Conservation (phyloP, 306 rosid species). For the Malus domestica region DNA sequence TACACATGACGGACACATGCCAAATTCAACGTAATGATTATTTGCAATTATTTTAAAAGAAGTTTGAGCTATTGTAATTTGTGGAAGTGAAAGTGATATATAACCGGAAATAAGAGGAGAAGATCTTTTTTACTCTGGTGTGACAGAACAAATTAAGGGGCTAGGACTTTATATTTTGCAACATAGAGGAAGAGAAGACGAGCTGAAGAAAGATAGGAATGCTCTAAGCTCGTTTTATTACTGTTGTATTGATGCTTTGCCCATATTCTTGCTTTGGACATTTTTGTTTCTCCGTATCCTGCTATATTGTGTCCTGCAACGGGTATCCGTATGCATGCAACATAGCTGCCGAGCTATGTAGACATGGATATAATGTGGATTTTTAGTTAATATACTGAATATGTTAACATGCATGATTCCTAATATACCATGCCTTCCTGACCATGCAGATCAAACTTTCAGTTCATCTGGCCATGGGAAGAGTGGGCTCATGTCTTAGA, state of each 20-base stretch:
- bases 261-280: neutral
- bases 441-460: conserved; percentile 80
- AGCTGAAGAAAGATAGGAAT: neutral
- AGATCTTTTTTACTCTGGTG: too few species aligned
- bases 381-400: neutral
- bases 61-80: neutral
- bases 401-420: neutral
- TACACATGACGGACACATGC: neutral
- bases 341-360: neutral
- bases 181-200: neutral
- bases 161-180: neutral
- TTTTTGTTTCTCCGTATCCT: neutral
- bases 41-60: neutral
- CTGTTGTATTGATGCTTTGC: neutral
- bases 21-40: neutral
- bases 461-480: conserved; percentile 99
- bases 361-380: neutral
- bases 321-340: neutral
- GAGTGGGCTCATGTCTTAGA: conserved; percentile 94
- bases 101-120: neutral
- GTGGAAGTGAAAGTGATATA: neutral
- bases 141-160: too few species aligned
- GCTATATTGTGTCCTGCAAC: neutral
- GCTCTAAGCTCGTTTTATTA: neutral
- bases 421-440: conserved; percentile 6